Evolutionary conservation across 495 filamentous ascomycete genomes (phyloP).

Genomic region (Apodospora peruviana): DNA sequence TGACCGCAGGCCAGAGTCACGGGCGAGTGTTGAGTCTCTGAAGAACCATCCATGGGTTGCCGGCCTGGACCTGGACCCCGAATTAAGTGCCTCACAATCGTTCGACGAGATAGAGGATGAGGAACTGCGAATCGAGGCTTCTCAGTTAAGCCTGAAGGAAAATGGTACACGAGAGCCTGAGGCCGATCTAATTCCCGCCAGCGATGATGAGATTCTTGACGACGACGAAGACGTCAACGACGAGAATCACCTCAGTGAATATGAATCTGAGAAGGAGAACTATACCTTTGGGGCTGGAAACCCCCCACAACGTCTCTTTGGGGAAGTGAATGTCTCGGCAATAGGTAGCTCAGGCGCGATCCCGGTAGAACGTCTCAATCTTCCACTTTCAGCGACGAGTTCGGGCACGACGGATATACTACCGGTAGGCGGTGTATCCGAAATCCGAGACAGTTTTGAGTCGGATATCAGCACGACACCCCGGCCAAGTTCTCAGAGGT

Average conservation of each 20-base stretch:
- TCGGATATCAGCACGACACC: slow-evolving; percentile 33
- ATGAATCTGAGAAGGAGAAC: slow-evolving; percentile 39
- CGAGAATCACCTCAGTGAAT: slow-evolving; percentile 21
- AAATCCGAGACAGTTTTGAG: slow-evolving; percentile 40
- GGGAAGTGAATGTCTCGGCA: slow-evolving; percentile 69
- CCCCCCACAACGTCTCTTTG: slow-evolving; percentile 60
- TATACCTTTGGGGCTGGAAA: slow-evolving; percentile 29
- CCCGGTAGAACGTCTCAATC: slow-evolving; percentile 36
- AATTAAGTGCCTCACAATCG: slow-evolving; percentile 22
- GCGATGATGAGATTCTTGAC: slow-evolving; percentile 28
- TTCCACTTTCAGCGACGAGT: slow-evolving; percentile 30
- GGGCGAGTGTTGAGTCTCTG: slow-evolving; percentile 60
- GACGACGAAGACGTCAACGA: slow-evolving; percentile 42
- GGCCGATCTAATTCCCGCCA: slow-evolving; percentile 12
- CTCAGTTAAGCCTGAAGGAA: slow-evolving; percentile 62
- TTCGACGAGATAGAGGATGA: slow-evolving; percentile 47
- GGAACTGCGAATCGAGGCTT: slow-evolving; percentile 49
- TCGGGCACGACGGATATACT: slow-evolving; percentile 28
- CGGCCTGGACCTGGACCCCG: slow-evolving; percentile 25
- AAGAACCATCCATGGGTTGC: slow-evolving; percentile 64
- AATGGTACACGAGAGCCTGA: slow-evolving; percentile 10
- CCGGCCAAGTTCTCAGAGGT: slow-evolving; percentile 19
- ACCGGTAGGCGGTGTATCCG: slow-evolving; percentile 19
- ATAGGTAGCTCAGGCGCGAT: slow-evolving; percentile 55
- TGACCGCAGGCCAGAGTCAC: slow-evolving; percentile 59